Conservation (phyloP, 352 stramenopile species). For the Globisporangium apiculatum region DNA sequence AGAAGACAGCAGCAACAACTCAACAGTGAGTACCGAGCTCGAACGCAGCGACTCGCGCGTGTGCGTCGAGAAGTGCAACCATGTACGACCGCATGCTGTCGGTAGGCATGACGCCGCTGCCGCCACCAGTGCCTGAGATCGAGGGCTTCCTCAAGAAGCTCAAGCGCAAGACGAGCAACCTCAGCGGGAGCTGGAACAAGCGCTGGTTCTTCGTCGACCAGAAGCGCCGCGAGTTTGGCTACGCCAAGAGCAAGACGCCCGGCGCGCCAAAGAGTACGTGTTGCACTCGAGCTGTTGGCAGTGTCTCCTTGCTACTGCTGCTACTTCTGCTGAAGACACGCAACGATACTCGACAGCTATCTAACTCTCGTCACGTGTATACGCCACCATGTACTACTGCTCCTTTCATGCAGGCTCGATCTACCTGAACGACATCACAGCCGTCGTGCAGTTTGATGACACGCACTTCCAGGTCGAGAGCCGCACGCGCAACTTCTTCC, state of each 20-base stretch:
- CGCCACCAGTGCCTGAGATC: constrained; percentile 62
- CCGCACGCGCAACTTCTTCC: constrained; percentile 78
- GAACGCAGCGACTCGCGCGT: not conserved
- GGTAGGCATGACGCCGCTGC: constrained; percentile 23
- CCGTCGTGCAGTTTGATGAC: constrained; percentile 78
- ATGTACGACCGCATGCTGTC: constrained; percentile 5
- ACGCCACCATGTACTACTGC: no score
- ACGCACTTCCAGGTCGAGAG: constrained; percentile 84
- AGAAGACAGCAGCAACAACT: not conserved
- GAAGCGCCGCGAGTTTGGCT: constrained; percentile 69
- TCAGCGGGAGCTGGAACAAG: constrained; percentile 78
- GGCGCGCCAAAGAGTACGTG: constrained; percentile 39
- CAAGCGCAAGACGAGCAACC: constrained; percentile 78
- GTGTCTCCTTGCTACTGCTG: no score
- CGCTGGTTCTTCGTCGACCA: constrained; percentile 84
- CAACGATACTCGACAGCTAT: no score
- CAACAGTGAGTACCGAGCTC: not conserved
- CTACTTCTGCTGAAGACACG: no score
- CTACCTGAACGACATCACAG: constrained; percentile 84
- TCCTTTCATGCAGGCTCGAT: constrained; percentile 44
- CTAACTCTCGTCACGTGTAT: not conserved
- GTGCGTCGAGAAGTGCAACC: not conserved
- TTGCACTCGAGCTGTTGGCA: no score
- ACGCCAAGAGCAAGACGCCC: constrained; percentile 39
- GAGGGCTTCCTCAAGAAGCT: constrained; percentile 85